Base-by-base conservation (phyloP, 345 rosid genomes). In the Bruguiera sexangula region DNA sequence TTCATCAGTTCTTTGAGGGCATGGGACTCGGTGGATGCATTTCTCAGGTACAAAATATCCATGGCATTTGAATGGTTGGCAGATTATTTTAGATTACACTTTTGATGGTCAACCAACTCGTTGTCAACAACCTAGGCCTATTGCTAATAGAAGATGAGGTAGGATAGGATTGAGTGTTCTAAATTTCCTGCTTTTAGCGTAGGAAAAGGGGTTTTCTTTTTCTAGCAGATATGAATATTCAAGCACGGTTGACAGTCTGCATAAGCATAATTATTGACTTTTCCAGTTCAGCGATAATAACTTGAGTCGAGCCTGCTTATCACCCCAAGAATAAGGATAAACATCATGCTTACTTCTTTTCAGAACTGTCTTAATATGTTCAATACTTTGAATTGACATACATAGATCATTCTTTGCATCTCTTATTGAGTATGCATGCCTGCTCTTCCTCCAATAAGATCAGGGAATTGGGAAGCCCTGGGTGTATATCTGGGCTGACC, bases 21-120 rank as follows among this genome's bases (percentile, higher is more conserved):
- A 73, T 73, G 69, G 81, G 81, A 8, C 75, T 78, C 7, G 78
- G 81, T 1, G 78, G 75, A 15, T 78, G 78, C 69, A 74, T 74
- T 16, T 39, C 7, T 55, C 73, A 68, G 73, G 80, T 77, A 27
- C 22, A 43, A 2, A 43, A 43, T 43, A 43, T 13, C 50, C 50
- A 43, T 13, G 3, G 50, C 18, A 43, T 43, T 43, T 43, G 50
- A 43, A 43, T 43, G 0, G 16, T 43, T 43, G 2, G 20, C 22
- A 2, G 11, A 6, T 30, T 31, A 7, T 30, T 16, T 29, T 7
- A 26, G 3, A 9, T 29, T 6, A 26, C 0, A 39, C 4, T 46
- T 43, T 24, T 15, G 9, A 59, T 68, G 50, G 50, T 43, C 50
- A 43, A 43, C 18, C 50, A 43, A 43, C 16, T 13, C 50, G 13